Evolutionary conservation across 2,329 filamentous ascomycete species (phyloP).

Genomic region (Coniochaeta sp.): DNA sequence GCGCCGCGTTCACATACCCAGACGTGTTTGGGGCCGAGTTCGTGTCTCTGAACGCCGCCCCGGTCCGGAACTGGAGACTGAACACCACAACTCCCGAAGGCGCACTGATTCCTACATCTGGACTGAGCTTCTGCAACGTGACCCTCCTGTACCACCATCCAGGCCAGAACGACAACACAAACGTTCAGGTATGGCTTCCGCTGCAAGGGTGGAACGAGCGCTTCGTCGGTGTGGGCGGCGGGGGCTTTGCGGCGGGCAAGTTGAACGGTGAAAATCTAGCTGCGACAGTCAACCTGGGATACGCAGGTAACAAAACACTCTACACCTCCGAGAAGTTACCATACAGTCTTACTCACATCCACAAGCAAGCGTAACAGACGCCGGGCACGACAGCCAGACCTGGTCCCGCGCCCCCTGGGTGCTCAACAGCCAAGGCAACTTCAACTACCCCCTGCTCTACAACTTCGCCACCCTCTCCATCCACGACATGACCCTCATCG

Average conservation of each 20-base stretch:
- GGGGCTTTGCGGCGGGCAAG: constrained; percentile 18
- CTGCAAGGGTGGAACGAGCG: constrained; percentile 25
- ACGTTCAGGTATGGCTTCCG: constrained; percentile 29
- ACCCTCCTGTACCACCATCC: constrained; percentile 33
- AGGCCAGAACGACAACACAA: constrained; percentile 28
- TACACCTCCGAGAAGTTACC: too few species aligned
- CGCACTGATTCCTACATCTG: not conserved
- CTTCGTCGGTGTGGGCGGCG: constrained; percentile 30
- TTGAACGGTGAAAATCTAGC: constrained; percentile 3
- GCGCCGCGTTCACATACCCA: constrained; percentile 4
- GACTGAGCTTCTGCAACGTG: constrained; percentile 30
- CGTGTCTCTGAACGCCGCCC: not conserved
- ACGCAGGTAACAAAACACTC: constrained; percentile 1
- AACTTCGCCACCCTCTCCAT: constrained; percentile 3
- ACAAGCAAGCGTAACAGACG: constrained; percentile 1
- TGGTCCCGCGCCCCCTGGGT: not conserved
- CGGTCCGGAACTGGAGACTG: not conserved
- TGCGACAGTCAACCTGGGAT: not conserved
- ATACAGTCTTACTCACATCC: not conserved
- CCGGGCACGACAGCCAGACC: constrained; percentile 1
- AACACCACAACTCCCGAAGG: not conserved
- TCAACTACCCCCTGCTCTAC: not conserved
- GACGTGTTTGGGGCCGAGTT: not conserved
- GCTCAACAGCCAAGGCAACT: not conserved
- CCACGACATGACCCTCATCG: constrained; percentile 14